A percentile compares a stretch with the other conserved stretches of the same genome.
Conservation (phyloP, 2,329 filamentous ascomycete species). For the Tolypocladium tundrense region DNA sequence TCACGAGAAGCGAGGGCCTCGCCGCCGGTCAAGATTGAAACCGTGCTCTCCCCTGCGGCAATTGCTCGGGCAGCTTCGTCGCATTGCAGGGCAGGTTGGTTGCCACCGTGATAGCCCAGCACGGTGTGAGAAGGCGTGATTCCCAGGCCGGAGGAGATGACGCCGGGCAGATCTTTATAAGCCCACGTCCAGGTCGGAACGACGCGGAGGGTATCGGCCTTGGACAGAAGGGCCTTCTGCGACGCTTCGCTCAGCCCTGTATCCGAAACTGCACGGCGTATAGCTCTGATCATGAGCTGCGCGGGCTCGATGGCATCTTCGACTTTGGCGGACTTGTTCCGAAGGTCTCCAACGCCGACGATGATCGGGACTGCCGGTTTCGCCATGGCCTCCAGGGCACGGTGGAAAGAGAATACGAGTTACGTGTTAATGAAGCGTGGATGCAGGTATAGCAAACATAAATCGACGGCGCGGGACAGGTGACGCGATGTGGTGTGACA, state of each 20-base stretch:
- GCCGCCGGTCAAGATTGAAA: conserved; percentile 52
- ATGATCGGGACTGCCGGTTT: conserved; percentile 35
- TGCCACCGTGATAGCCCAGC: conserved; percentile 51
- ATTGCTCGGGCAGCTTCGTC: conserved; percentile 53
- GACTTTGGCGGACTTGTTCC: conserved; percentile 38
- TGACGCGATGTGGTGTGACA: background rate
- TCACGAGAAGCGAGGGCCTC: conserved; percentile 53
- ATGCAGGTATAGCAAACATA: background rate
- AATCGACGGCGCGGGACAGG: background rate
- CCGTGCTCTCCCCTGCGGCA: conserved; percentile 37
- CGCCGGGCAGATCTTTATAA: conserved; percentile 46
- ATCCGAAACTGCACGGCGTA: conserved; percentile 40
- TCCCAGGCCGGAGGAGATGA: conserved; percentile 38
- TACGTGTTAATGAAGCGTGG: no score
- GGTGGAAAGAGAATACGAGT: background rate
- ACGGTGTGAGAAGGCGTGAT: conserved; percentile 34
- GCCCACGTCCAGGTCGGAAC: conserved; percentile 58
- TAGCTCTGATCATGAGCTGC: conserved; percentile 46
- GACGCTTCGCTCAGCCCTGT: conserved; percentile 16
- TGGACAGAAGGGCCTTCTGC: conserved; percentile 1
- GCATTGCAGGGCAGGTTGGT: conserved; percentile 51
- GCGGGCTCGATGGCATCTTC: conserved; percentile 47
- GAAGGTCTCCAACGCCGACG: conserved; percentile 52
- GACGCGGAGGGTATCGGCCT: conserved; percentile 48
- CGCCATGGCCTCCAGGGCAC: background rate